A percentile compares a stretch with the other conserved stretches of the same genome.
These are phyloP conservation scores for Backusella macrospora DNA, from an alignment of 192 early-diverging fungal genomes.

Conservation along the genomic window DNA sequence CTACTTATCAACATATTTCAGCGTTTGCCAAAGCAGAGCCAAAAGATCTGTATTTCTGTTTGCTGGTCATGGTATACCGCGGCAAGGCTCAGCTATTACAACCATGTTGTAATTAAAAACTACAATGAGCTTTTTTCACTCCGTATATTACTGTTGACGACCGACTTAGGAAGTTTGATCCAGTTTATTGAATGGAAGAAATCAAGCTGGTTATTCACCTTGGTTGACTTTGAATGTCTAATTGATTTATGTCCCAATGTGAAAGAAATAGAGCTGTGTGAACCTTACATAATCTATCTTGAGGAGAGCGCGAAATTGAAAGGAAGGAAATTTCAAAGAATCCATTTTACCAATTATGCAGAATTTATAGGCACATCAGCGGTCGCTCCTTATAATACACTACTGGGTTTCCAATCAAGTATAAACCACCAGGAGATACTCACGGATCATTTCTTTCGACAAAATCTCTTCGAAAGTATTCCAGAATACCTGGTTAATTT, in stretches of 20 bases:
- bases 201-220: not conserved
- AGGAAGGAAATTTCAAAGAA: not conserved
- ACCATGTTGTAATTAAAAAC: not conserved
- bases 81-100: not conserved
- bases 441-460: slow-evolving; percentile 5
- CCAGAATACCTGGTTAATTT: not conserved
- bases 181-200: not conserved
- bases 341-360: not conserved
- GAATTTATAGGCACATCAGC: not conserved
- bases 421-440: not conserved
- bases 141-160: not conserved
- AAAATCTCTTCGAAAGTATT: not conserved
- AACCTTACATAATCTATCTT: slow-evolving; percentile 4
- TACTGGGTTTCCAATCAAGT: not conserved
- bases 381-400: not conserved
- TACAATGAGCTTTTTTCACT: not conserved
- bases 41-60: slow-evolving; percentile 1
- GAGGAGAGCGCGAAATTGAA: not conserved
- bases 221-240: slow-evolving; percentile 1
- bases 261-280: not conserved
- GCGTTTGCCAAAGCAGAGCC: not conserved
- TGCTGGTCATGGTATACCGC: not conserved
- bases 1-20: not conserved
- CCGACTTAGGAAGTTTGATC: not conserved
- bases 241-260: slow-evolving; percentile 4